Evolutionary conservation across 2,329 filamentous ascomycete species (phyloP), one percentile per base, ranked within the genome.

Genomic region (Exophiala lecanii-corni): DNA sequence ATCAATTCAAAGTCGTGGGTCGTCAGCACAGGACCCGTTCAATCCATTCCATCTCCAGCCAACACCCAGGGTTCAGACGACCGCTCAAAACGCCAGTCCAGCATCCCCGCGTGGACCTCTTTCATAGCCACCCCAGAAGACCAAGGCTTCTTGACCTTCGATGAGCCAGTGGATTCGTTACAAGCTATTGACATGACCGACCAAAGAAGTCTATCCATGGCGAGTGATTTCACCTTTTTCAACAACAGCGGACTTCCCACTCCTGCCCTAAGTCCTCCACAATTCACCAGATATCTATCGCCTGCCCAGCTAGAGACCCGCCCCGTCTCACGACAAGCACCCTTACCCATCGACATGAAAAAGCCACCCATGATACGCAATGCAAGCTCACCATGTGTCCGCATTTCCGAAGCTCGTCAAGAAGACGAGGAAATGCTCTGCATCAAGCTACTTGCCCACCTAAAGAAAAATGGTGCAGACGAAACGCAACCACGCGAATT

Each of bases 341-440:
- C 41, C n/a, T 41, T 43, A 3, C 41, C 31, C 30, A 12, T 20
- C 20, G 21, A 21, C n/a, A 23, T 10, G 13, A 9, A 19, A 3
- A 25, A n/a, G n/a, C 20, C 26, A 10, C n/a, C 26, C 9, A 9
- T 39, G 4, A 9, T 21, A 3, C 26, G 13, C 7, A 17, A 16
- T 15, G 9, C 12, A 33, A 36, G 32, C 12, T 9, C n/a, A 21
- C 20, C 43, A 15, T n/a, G 32, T 26, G 10, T 35, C 21, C 35
- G 32, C 9, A 18, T 18, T 2, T n/a, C n/a, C n/a, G 45, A 49
- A 2, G 7, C 19, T 2, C 16, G 23, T 3, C 31, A 17, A 10
- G 52, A 55, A 26, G 54, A 56, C 31, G 47, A 56, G 21, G 54
- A 56, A 20, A 54, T 50, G 19, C 32, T 50, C 4, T 56, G 54